phyloP scores from a whole-genome alignment of 345 rosid species.

The Microthlaspi erraticum region DNA sequence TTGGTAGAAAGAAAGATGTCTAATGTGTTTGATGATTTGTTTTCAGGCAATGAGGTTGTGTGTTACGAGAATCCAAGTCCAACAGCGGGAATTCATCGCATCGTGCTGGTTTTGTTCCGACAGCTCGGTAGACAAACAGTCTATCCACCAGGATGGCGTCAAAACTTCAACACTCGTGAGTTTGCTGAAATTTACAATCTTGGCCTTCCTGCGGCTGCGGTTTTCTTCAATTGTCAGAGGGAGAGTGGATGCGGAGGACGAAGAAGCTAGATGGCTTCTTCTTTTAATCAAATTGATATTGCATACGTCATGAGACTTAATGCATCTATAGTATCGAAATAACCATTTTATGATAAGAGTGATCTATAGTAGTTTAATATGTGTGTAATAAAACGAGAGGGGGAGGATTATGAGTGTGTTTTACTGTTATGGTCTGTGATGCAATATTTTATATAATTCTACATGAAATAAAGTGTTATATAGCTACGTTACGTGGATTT shows the following conservation, averaged over 20 bases:
- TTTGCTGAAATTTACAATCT: conserved; percentile 92
- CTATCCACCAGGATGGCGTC: conserved; percentile 93
- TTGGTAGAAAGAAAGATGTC: background rate
- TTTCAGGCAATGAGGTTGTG: conserved; percentile 75
- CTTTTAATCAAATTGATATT: conserved; percentile 3
- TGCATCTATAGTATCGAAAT: conserved; percentile 23
- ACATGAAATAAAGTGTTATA: conserved; percentile 23
- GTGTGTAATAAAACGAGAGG: conserved; percentile 28
- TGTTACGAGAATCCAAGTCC: conserved; percentile 84
- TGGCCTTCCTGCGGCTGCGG: conserved; percentile 77
- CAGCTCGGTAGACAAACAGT: conserved; percentile 89
- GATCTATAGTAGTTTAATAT: conserved; percentile 15
- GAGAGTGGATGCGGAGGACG: conserved; percentile 79
- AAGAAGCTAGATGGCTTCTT: conserved; percentile 39
- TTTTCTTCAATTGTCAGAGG: conserved; percentile 84
- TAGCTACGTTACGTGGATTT: conserved; percentile 9
- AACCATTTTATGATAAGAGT: conserved; percentile 27
- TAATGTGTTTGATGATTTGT: conserved; percentile 4
- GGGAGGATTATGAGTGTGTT: conserved; percentile 21
- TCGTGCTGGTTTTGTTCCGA: conserved; percentile 66
- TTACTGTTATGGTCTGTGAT: conserved; percentile 16
- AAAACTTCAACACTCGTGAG: conserved; percentile 75
- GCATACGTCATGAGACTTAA: background rate
- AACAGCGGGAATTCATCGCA: conserved; percentile 72
- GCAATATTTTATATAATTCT: conserved; percentile 21